A percentile compares a stretch with the other conserved stretches of the same genome.
These are phyloP conservation scores for Apiospora marii DNA, from an alignment of 2,329 filamentous ascomycete genomes.

Conservation along the genomic window DNA sequence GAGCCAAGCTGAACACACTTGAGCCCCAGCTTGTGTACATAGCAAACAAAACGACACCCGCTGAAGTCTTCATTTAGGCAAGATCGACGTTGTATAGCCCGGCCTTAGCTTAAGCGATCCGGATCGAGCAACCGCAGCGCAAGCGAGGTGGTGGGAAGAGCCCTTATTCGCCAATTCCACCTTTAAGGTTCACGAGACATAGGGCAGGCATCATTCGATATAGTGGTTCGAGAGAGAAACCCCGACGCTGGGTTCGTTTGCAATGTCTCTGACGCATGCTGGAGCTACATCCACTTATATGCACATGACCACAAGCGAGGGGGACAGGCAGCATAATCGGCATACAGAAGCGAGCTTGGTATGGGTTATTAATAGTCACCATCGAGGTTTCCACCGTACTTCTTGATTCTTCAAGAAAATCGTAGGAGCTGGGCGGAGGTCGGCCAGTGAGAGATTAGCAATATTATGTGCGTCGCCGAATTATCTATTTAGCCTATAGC, in stretches of 20 bases:
- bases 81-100: neutral
- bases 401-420: neutral
- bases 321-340: neutral
- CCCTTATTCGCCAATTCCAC: neutral
- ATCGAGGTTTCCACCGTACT: neutral
- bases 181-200: neutral
- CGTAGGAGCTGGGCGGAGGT: neutral
- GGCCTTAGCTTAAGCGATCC: neutral
- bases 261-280: neutral
- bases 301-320: slow-evolving; percentile 6
- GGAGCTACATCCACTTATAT: neutral
- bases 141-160: neutral
- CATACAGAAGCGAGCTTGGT: neutral
- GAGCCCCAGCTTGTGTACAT: neutral
- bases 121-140: neutral
- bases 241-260: neutral
- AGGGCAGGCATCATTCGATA: neutral
- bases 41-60: neutral
- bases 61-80: neutral
- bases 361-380: neutral
- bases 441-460: neutral
- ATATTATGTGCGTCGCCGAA: neutral
- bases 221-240: neutral
- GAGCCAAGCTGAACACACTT: neutral
- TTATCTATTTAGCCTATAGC: slow-evolving; percentile 15